Conservation (phyloP, 208 protist species). For the Acanthamoeba divionensis region DNA sequence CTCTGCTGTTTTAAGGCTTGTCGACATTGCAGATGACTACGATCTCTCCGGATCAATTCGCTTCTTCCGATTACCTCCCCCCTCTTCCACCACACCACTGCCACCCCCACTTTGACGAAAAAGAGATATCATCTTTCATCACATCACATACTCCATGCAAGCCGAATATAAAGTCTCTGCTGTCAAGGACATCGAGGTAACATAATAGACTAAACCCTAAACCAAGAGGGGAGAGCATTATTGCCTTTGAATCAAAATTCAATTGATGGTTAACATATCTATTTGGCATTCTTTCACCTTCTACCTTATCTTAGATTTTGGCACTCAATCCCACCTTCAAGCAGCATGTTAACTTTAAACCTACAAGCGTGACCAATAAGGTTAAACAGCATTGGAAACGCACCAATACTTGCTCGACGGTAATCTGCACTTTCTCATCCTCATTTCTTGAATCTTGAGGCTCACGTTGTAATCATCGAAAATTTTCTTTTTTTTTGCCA, state of each 20-base stretch:
- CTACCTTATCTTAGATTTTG: neutral
- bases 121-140: too few relatives aligned
- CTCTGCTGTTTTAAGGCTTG: too few relatives aligned
- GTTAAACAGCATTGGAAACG: constrained; percentile 51
- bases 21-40: too few relatives aligned
- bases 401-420: constrained; percentile 11
- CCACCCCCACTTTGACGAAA: too few relatives aligned
- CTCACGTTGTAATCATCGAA: neutral
- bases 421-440: neutral
- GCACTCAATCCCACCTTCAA: constrained; percentile 60
- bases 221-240: neutral
- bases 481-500: neutral
- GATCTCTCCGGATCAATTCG: too few relatives aligned
- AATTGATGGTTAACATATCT: neutral
- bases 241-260: too few relatives aligned
- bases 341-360: constrained; percentile 54
- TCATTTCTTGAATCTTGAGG: neutral
- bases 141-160: neutral
- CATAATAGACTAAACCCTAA: neutral
- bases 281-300: neutral
- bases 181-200: constrained; percentile 60
- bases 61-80: too few relatives aligned
- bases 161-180: constrained; percentile 39
- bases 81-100: too few relatives aligned
- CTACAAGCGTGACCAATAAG: constrained; percentile 55